phyloP scores from a whole-genome alignment of 129 eudicot species.

The Centaurea solstitialis region DNA sequence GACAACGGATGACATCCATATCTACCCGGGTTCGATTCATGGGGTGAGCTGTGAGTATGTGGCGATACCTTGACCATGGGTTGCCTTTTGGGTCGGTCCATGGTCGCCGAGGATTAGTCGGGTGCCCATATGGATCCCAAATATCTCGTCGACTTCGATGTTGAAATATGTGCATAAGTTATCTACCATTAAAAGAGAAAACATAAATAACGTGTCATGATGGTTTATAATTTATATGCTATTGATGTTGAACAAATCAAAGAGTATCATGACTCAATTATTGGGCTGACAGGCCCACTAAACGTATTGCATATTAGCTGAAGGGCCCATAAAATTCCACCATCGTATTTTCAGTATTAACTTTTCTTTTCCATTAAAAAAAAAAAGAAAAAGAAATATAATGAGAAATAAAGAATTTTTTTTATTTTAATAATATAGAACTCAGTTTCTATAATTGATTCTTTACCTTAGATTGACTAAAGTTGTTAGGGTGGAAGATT shows the following conservation, averaged over 20 bases:
- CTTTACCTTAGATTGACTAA: constrained; percentile 19
- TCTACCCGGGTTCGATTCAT: too few species aligned
- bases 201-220: background rate
- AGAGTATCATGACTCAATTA: background rate
- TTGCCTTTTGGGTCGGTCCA: too few species aligned
- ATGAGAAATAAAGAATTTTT: too few species aligned
- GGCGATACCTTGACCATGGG: too few species aligned
- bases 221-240: background rate
- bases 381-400: background rate
- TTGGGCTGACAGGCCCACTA: background rate
- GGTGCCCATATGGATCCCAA: too few species aligned
- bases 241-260: background rate
- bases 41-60: too few species aligned
- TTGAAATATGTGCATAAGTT: too few species aligned
- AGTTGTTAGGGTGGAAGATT: constrained; percentile 20
- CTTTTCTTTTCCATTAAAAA: background rate
- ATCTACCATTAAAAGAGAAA: too few species aligned
- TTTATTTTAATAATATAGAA: background rate
- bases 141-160: too few species aligned
- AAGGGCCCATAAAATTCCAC: background rate
- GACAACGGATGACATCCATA: too few species aligned
- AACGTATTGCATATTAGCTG: background rate
- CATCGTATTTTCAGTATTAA: background rate
- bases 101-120: too few species aligned
- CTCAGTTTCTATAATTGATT: background rate